These are phyloP conservation scores for Magnolia kwangsiensis DNA, from an alignment of 164 flowering plant genomes.

Conservation along the genomic window DNA sequence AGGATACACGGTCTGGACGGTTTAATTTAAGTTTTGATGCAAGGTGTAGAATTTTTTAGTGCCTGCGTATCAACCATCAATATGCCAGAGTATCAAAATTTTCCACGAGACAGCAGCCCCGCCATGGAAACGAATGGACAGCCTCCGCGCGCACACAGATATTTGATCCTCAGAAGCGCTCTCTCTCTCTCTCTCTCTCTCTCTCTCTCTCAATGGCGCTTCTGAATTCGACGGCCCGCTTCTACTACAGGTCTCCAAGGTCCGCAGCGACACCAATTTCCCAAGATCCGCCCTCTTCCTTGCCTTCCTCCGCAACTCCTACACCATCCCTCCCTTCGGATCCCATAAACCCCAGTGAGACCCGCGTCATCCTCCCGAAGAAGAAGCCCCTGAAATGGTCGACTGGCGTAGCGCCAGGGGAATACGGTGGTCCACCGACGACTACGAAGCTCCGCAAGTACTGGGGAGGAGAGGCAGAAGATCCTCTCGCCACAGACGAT, in stretches of 20 bases:
- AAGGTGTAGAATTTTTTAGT: too few relatives aligned
- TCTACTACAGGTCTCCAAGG: conserved; percentile 13
- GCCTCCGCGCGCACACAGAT: too few relatives aligned
- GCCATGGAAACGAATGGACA: too few relatives aligned
- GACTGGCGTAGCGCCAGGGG: conserved; percentile 86
- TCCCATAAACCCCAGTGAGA: conserved; percentile 11
- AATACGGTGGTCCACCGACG: conserved; percentile 87
- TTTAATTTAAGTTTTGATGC: too few relatives aligned
- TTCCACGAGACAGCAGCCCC: too few relatives aligned
- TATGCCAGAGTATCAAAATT: too few relatives aligned
- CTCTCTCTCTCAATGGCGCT: conserved; percentile 15
- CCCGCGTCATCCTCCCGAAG: conserved; percentile 71
- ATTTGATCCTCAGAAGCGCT: too few relatives aligned
- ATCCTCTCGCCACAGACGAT: conserved; percentile 67
- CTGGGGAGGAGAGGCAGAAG: conserved; percentile 82
- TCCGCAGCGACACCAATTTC: conserved; percentile 17
- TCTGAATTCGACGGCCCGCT: conserved; percentile 14
- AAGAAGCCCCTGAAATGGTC: conserved; percentile 87
- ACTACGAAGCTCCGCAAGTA: conserved; percentile 77
- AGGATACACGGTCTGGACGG: too few relatives aligned
- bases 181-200: neutral
- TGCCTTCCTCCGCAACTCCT: neutral
- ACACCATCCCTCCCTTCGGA: neutral
- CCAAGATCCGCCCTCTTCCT: conserved; percentile 11
- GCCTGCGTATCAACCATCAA: too few relatives aligned